Base-by-base conservation (phyloP, 306 rosid genomes). In the Begonia loranthoides region DNA sequence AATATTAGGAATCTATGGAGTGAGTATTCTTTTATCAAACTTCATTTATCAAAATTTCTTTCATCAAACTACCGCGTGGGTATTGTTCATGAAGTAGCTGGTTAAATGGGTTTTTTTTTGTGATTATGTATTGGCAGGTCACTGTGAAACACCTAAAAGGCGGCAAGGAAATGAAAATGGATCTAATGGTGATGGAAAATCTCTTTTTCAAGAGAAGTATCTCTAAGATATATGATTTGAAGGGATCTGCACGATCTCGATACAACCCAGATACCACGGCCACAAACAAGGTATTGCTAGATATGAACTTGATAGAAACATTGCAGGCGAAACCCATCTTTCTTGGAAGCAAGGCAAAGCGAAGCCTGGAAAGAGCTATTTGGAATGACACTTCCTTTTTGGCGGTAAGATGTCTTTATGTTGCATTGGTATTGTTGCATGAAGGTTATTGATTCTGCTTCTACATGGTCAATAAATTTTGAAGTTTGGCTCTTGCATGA, bases 141-240 rank as follows among this genome's bases (percentile, higher is more conserved):
- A 68, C 73, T 41, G 78, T 79, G 15, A 90, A 86, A 73, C 70
- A 86, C 61, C 71, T 79, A 12, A 90, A 86, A 73, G 95, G 99
- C 41, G 94, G 96, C 17, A 92, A 76, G 72, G 99, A 92, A 69
- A 83, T 85, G 40, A 92, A 77, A 64, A 81, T 83, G 74, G 96
- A 92, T 67, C 47, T 92, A 74, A 86, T 92, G 89, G 88, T 92
- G 64, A 87, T 92, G 96, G 99, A 92, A 73, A 92, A 92, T 77
- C 89, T 92, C 34, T 92, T 92, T 71, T 92, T 76, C 64, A 83
- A 73, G 69, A 87, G 99, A 68, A 80, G 55, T 9, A 83, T 92
- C 62, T 73, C 93, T 5, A 80, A 80, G 76, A 81, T 92, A 12
- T 92, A 92, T 55, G 99, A 92, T 78, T 96, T 92, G 3, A 92